A percentile compares a stretch with the other conserved stretches of the same genome.
phyloP scores from a whole-genome alignment of 2,329 filamentous ascomycete genomes.

The Ophiocordyceps camponoti-leonardi region DNA sequence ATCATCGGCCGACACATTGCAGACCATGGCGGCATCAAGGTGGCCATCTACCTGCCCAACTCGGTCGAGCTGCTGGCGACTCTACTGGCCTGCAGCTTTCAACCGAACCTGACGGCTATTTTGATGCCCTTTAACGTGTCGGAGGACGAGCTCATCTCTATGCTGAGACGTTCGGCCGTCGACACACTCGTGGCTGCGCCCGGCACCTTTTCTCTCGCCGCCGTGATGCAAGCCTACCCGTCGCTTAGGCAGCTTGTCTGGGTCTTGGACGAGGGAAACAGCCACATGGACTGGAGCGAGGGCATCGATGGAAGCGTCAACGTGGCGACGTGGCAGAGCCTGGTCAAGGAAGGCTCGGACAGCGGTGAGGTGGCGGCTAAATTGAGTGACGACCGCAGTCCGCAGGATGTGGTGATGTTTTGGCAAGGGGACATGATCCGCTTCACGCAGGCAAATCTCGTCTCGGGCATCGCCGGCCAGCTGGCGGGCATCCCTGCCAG shows the following conservation, averaged over 20 bases:
- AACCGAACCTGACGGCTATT: slow-evolving; percentile 61
- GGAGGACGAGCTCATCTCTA: slow-evolving; percentile 48
- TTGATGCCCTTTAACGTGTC: slow-evolving; percentile 70
- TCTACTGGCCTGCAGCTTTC: slow-evolving; percentile 81
- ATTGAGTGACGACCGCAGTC: slow-evolving; percentile 34
- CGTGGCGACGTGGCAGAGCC: slow-evolving; percentile 84
- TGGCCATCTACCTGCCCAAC: slow-evolving; percentile 86
- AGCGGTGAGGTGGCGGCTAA: slow-evolving; percentile 46
- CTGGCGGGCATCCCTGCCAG: slow-evolving; percentile 57
- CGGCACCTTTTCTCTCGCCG: slow-evolving; percentile 68
- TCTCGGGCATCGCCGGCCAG: slow-evolving; percentile 69
- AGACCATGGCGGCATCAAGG: slow-evolving; percentile 53
- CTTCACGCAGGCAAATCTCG: slow-evolving; percentile 70
- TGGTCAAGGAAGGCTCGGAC: slow-evolving; percentile 51
- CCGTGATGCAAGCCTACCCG: slow-evolving; percentile 50
- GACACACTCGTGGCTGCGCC: slow-evolving; percentile 75
- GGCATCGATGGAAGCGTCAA: slow-evolving; percentile 58
- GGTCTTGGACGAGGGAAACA: slow-evolving; percentile 81
- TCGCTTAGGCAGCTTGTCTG: slow-evolving; percentile 67
- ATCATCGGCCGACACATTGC: slow-evolving; percentile 65
- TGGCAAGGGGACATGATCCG: slow-evolving; percentile 63
- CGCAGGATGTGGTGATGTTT: slow-evolving; percentile 46
- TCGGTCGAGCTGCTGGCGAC: slow-evolving; percentile 72
- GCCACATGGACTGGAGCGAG: slow-evolving; percentile 88
- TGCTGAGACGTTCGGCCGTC: slow-evolving; percentile 56